These are phyloP conservation scores for Paraphaeosphaeria sporulosa DNA, from an alignment of 2,329 filamentous ascomycete genomes.

Conservation along the genomic window DNA sequence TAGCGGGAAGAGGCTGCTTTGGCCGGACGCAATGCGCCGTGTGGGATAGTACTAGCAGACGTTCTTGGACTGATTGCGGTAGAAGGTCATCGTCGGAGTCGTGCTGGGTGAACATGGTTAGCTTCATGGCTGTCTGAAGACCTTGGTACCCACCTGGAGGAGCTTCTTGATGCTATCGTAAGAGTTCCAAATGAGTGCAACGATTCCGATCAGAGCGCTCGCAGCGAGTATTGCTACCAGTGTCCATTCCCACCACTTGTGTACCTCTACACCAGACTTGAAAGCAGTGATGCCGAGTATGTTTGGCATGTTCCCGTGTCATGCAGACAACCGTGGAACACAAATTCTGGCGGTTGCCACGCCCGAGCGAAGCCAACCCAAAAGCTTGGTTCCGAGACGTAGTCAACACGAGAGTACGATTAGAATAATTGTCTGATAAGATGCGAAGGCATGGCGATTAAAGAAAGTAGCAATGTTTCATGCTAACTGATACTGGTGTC, in stretches of 20 bases:
- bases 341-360: slow-evolving; percentile 15
- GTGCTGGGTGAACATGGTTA: slow-evolving; percentile 25
- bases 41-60: slow-evolving; percentile 35
- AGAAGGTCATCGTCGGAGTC: slow-evolving; percentile 24
- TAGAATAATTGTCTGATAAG: slow-evolving; percentile 18
- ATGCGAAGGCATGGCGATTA: slow-evolving; percentile 19
- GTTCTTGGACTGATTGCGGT: slow-evolving; percentile 40
- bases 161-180: slow-evolving; percentile 28
- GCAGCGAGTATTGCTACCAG: slow-evolving; percentile 42
- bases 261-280: slow-evolving; percentile 25
- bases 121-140: slow-evolving; percentile 1
- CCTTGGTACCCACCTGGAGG: slow-evolving; percentile 27
- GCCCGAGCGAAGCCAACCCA: slow-evolving; percentile 12
- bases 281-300: slow-evolving; percentile 44
- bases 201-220: slow-evolving; percentile 36
- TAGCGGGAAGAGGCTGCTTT: slow-evolving; percentile 28
- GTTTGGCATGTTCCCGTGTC: slow-evolving; percentile 29
- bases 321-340: background rate
- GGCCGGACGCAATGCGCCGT: slow-evolving; percentile 30
- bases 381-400: slow-evolving; percentile 14
- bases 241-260: slow-evolving; percentile 45
- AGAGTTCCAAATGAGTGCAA: slow-evolving; percentile 37
- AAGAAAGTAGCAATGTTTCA: slow-evolving; percentile 27
- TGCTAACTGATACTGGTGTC: slow-evolving; percentile 21
- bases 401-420: slow-evolving; percentile 21